phyloP scores from a whole-genome alignment of 23 red algal species.

The Gracilaria caudata region DNA sequence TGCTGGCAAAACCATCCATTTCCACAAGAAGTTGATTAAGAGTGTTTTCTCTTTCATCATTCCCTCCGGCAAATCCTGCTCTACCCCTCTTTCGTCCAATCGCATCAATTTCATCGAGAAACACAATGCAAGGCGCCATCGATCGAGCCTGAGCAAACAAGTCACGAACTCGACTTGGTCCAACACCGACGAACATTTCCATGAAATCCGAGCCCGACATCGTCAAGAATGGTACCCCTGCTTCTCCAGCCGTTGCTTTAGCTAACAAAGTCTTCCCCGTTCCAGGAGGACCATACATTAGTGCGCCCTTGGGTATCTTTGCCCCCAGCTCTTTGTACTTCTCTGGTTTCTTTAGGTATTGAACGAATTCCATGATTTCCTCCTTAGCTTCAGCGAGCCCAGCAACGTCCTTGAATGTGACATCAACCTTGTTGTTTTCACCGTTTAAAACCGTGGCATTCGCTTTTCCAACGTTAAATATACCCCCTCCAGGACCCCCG shows the following conservation, averaged over 20 bases:
- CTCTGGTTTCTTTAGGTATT: constrained; percentile 96
- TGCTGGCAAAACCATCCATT: constrained; percentile 98
- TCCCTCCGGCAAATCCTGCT: constrained; percentile 93
- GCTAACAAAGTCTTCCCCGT: constrained; percentile 99
- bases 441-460: constrained; percentile 89
- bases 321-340: constrained; percentile 95
- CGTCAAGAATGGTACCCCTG: constrained; percentile 96
- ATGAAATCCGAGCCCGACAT: constrained; percentile 99
- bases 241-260: constrained; percentile 96
- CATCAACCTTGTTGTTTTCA: constrained; percentile 82
- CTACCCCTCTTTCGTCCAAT: constrained; percentile 93
- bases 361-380: constrained; percentile 99
- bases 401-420: constrained; percentile 94
- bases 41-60: constrained; percentile 99
- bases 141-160: constrained; percentile 97
- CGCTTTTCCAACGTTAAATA: constrained; percentile 95
- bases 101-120: constrained; percentile 99
- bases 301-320: constrained; percentile 95
- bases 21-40: constrained; percentile 99
- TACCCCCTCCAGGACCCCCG: constrained; percentile 69
- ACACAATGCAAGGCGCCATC: constrained; percentile 96
- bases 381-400: constrained; percentile 95
- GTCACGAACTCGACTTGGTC: constrained; percentile 95
- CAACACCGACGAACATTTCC: constrained; percentile 99
- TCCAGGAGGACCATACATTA: constrained; percentile 95